A percentile compares a stretch with the other conserved stretches of the same genome.
Conservation (phyloP, 139 green algal species). For the Axilococcus clingmanii region DNA sequence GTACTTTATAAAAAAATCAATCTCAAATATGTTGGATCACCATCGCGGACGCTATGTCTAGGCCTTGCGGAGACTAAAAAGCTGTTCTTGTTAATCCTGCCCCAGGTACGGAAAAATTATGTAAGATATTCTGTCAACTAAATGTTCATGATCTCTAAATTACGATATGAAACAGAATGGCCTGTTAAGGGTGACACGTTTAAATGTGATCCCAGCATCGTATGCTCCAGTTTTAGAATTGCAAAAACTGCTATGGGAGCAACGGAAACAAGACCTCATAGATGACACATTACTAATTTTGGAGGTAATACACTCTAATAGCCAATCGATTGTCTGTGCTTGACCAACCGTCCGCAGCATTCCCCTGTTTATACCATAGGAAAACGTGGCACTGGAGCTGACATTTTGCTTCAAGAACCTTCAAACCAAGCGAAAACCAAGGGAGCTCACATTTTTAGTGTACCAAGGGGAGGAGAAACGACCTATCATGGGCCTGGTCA, state of each 20-base stretch:
- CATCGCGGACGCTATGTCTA: too few relatives aligned
- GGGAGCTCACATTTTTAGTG: slow-evolving; percentile 4
- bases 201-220: slow-evolving; percentile 12
- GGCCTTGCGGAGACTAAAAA: too few relatives aligned
- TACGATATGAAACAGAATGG: too few relatives aligned
- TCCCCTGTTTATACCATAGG: slow-evolving; percentile 70
- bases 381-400: slow-evolving; percentile 72
- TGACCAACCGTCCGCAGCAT: slow-evolving; percentile 44
- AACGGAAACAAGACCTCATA: slow-evolving; percentile 12
- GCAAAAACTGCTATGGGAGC: slow-evolving; percentile 26
- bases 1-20: too few relatives aligned
- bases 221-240: slow-evolving; percentile 22
- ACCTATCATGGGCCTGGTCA: slow-evolving; percentile 90
- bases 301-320: slow-evolving; percentile 23
- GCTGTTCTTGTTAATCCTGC: too few relatives aligned
- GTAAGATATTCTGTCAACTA: slow-evolving; percentile 1
- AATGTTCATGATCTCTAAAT: too few relatives aligned
- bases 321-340: background rate
- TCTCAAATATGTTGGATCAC: too few relatives aligned
- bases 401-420: slow-evolving; percentile 3
- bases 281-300: slow-evolving; percentile 49
- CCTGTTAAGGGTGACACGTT: slow-evolving; percentile 8
- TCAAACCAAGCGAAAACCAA: background rate
- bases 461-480: slow-evolving; percentile 66
- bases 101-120: background rate